A percentile compares a stretch with the other conserved stretches of the same genome.
phyloP scores from a whole-genome alignment of 1,139 yeast species.

The Hyphopichia wangnamkhiaoensis region DNA sequence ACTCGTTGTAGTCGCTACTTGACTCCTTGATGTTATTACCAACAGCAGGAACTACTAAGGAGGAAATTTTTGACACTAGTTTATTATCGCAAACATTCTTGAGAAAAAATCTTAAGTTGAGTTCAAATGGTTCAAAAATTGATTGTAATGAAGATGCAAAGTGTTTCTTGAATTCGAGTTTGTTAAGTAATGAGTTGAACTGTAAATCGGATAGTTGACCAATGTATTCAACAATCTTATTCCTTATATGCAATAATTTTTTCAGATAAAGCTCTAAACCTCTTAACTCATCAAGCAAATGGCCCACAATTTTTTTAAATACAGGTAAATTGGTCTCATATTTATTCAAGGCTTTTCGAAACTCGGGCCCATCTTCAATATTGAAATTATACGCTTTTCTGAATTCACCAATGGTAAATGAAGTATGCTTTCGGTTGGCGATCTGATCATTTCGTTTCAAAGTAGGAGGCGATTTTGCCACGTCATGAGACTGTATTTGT shows the following conservation, averaged over 20 bases:
- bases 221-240: constrained; percentile 25
- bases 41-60: not conserved
- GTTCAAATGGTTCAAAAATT: constrained; percentile 37
- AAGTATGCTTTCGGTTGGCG: not conserved
- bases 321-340: constrained; percentile 56
- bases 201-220: constrained; percentile 21
- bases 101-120: constrained; percentile 30
- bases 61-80: constrained; percentile 25
- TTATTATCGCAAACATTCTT: constrained; percentile 33
- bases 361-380: constrained; percentile 74
- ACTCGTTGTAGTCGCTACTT: constrained; percentile 14
- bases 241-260: constrained; percentile 20
- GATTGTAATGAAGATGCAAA: constrained; percentile 18
- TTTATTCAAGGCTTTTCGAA: constrained; percentile 55
- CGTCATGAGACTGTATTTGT: not conserved
- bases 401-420: constrained; percentile 17
- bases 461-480: not conserved
- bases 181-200: constrained; percentile 21
- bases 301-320: constrained; percentile 42
- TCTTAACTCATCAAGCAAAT: constrained; percentile 36
- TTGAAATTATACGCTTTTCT: constrained; percentile 34
- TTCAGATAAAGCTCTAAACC: constrained; percentile 26
- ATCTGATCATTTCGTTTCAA: not conserved
- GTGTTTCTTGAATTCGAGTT: constrained; percentile 23
- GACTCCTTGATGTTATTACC: constrained; percentile 1